Evolutionary conservation across 495 filamentous ascomycete genomes (phyloP).

Genomic region (Pyrenopolyporus hunteri): DNA sequence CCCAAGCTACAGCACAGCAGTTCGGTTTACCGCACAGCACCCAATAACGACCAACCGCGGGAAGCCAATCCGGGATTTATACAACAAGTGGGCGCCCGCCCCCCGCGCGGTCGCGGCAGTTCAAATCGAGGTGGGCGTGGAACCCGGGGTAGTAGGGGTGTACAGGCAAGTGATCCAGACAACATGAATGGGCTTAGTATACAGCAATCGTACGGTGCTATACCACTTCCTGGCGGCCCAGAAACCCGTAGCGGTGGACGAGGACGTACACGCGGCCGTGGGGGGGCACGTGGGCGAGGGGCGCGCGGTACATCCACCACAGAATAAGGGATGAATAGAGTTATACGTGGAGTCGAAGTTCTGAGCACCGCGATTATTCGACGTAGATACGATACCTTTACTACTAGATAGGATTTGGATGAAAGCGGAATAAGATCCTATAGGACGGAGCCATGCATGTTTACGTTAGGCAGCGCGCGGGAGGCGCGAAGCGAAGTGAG

Average conservation of each 20-base stretch:
- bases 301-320: constrained; percentile 31
- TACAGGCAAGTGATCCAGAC: constrained; percentile 31
- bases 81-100: constrained; percentile 17
- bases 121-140: constrained; percentile 33
- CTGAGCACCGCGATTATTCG: too few relatives aligned
- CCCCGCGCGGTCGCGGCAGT: constrained; percentile 43
- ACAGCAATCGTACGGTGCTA: constrained; percentile 69
- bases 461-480: too few relatives aligned
- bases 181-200: constrained; percentile 34
- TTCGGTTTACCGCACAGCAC: constrained; percentile 46
- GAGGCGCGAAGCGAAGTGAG: too few relatives aligned
- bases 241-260: constrained; percentile 63
- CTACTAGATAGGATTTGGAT: too few relatives aligned
- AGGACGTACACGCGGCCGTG: constrained; percentile 52
- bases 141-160: constrained; percentile 40
- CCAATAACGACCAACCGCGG: constrained; percentile 34
- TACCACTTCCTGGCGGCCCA: constrained; percentile 78
- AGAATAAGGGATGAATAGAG: constrained; percentile 4
- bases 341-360: not conserved
- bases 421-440: too few relatives aligned
- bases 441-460: too few relatives aligned
- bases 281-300: constrained; percentile 44
- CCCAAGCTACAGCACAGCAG: constrained; percentile 53
- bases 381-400: too few relatives aligned
- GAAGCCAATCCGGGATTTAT: constrained; percentile 34